Evolutionary conservation across 495 filamentous ascomycete species (phyloP).

Genomic region (Usnea hakonensis): DNA sequence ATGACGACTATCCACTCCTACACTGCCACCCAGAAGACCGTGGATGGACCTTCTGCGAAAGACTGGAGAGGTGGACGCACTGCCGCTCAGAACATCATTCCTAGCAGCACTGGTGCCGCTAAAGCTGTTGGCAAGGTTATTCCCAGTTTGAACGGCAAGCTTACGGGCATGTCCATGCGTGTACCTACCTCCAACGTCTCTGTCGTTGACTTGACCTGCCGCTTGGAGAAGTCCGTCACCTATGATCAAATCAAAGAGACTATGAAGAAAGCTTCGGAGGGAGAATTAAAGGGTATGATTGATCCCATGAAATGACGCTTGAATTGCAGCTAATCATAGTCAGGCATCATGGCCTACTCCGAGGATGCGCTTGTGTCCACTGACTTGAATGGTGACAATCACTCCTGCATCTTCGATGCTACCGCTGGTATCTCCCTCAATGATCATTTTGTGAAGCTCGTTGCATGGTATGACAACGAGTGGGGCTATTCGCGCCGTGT

Average conservation of each 20-base stretch:
- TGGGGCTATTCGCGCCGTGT: slow-evolving; percentile 99
- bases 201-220: slow-evolving; percentile 93
- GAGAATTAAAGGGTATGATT: slow-evolving; percentile 70
- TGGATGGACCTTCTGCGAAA: slow-evolving; percentile 95
- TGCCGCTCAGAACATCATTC: slow-evolving; percentile 99
- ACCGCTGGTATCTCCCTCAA: slow-evolving; percentile 99
- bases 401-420: slow-evolving; percentile 98
- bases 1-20: slow-evolving; percentile 99
- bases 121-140: slow-evolving; percentile 99
- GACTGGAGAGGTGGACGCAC: slow-evolving; percentile 99
- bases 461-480: slow-evolving; percentile 97
- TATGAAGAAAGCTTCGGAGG: slow-evolving; percentile 82
- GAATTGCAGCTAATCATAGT: slow-evolving; percentile 28
- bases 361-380: slow-evolving; percentile 95
- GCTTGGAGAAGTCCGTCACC: slow-evolving; percentile 77
- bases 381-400: slow-evolving; percentile 82
- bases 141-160: slow-evolving; percentile 93
- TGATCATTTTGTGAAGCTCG: slow-evolving; percentile 96
- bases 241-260: slow-evolving; percentile 92
- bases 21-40: slow-evolving; percentile 99
- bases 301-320: neutral
- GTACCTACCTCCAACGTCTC: slow-evolving; percentile 98
- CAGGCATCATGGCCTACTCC: slow-evolving; percentile 86
- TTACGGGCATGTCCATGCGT: slow-evolving; percentile 99
- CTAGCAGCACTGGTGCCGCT: slow-evolving; percentile 96